Percentiles rank a stretch among this genome's conserved stretches.
Conservation (phyloP, 2,329 filamentous ascomycete genomes). For the Nigrospora oryzae region DNA sequence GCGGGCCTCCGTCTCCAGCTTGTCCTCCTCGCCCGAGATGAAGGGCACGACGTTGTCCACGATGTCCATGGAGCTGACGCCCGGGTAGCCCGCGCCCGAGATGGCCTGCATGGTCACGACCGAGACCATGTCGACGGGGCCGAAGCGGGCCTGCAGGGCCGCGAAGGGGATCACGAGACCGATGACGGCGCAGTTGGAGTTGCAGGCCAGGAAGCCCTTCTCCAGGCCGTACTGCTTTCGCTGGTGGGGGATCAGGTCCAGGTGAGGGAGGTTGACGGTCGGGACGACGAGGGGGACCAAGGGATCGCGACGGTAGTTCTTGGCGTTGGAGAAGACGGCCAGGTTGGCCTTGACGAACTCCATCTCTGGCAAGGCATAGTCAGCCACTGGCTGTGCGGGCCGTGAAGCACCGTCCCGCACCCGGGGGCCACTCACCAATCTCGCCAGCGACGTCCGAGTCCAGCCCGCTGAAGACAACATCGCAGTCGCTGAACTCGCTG, state of each 20-base stretch:
- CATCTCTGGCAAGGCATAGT: constrained; percentile 52
- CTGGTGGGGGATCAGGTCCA: constrained; percentile 86
- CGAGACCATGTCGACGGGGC: constrained; percentile 63
- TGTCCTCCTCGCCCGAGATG: constrained; percentile 91
- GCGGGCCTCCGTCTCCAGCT: constrained; percentile 86
- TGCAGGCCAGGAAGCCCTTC: constrained; percentile 92
- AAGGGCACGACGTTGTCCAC: constrained; percentile 93
- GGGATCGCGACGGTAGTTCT: constrained; percentile 90
- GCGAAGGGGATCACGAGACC: constrained; percentile 92
- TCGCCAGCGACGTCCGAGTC: constrained; percentile 90
- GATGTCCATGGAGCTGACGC: constrained; percentile 89
- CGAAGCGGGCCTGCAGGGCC: constrained; percentile 79
- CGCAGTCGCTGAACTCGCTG: constrained; percentile 78
- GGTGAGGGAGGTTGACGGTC: constrained; percentile 83
- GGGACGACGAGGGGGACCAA: constrained; percentile 90
- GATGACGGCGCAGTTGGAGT: constrained; percentile 97
- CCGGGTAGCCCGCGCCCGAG: constrained; percentile 84
- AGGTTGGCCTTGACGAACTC: constrained; percentile 84
- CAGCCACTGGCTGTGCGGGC: no score
- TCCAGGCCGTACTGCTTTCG: constrained; percentile 61
- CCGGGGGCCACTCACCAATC: constrained; percentile 52
- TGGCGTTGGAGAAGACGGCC: constrained; percentile 93
- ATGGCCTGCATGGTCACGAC: constrained; percentile 95
- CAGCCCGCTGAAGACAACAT: constrained; percentile 86
- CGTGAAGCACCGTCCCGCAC: no score